phyloP scores from a whole-genome alignment of 345 rosid genomes.

The Murraya koenigii region DNA sequence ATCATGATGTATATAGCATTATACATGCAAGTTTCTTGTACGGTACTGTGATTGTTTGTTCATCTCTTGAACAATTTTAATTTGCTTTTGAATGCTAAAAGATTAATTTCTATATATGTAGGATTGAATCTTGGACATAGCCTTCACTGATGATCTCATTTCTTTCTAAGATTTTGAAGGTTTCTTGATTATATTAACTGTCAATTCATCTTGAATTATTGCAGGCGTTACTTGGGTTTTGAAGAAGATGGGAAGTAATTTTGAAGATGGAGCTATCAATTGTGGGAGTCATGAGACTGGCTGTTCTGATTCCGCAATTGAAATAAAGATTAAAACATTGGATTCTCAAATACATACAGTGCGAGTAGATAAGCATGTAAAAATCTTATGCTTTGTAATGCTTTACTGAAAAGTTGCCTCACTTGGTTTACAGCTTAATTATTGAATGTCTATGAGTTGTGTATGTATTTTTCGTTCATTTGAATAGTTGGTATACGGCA shows the following conservation, averaged over 20 bases:
- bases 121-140: not conserved
- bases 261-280: constrained; percentile 29
- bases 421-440: not conserved
- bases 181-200: not conserved
- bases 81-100: no score
- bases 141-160: not conserved
- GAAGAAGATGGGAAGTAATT: constrained; percentile 41
- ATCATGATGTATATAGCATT: no score
- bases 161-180: not conserved
- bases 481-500: not conserved
- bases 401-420: not conserved
- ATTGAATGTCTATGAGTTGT: not conserved
- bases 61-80: no score
- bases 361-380: constrained; percentile 56
- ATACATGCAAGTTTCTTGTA: no score
- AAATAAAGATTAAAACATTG: constrained; percentile 55
- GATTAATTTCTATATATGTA: no score
- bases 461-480: not conserved
- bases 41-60: no score
- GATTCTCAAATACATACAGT: constrained; percentile 49
- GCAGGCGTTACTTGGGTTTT: constrained; percentile 9
- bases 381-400: not conserved
- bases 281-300: constrained; percentile 25
- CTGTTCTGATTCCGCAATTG: constrained; percentile 24
- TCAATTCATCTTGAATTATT: not conserved